Conservation (phyloP, 352 stramenopile genomes). For the Phytophthora aleatoria region DNA sequence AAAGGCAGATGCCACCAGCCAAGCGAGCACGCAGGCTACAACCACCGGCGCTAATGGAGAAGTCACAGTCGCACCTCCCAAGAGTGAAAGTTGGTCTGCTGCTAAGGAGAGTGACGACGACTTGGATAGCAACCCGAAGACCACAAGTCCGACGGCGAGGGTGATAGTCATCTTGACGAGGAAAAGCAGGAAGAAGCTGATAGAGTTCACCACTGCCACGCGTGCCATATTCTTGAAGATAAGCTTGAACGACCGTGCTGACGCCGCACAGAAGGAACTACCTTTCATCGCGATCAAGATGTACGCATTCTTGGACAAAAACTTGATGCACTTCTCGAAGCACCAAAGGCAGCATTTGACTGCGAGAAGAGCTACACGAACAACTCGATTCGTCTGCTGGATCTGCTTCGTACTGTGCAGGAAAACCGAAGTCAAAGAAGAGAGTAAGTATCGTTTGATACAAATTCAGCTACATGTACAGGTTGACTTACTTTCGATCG, state of each 20-base stretch:
- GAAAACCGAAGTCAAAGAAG: background rate
- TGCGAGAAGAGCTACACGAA: slow-evolving; percentile 84
- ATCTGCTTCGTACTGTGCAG: slow-evolving; percentile 69
- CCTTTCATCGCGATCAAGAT: slow-evolving; percentile 88
- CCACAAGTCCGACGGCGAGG: slow-evolving; percentile 39
- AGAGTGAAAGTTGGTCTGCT: slow-evolving; percentile 51
- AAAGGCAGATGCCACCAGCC: slow-evolving; percentile 92
- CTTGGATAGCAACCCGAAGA: slow-evolving; percentile 56
- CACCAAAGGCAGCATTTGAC: slow-evolving; percentile 95
- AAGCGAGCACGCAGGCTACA: slow-evolving; percentile 79
- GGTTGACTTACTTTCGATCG: slow-evolving; percentile 85
- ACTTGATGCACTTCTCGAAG: slow-evolving; percentile 96
- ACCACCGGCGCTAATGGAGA: slow-evolving; percentile 92
- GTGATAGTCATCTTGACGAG: slow-evolving; percentile 92
- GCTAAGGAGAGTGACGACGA: slow-evolving; percentile 37
- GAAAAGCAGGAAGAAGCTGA: slow-evolving; percentile 94
- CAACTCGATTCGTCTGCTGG: slow-evolving; percentile 69
- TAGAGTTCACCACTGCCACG: slow-evolving; percentile 89
- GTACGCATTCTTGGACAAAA: slow-evolving; percentile 97
- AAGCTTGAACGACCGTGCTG: slow-evolving; percentile 93
- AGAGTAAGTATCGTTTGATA: background rate
- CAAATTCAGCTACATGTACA: too few relatives aligned
- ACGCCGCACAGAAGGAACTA: slow-evolving; percentile 86
- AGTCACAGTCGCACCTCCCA: slow-evolving; percentile 73
- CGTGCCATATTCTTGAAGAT: slow-evolving; percentile 93